These are phyloP conservation scores for Phytophthora parvispora DNA, from an alignment of 352 stramenopile genomes.

Conservation along the genomic window DNA sequence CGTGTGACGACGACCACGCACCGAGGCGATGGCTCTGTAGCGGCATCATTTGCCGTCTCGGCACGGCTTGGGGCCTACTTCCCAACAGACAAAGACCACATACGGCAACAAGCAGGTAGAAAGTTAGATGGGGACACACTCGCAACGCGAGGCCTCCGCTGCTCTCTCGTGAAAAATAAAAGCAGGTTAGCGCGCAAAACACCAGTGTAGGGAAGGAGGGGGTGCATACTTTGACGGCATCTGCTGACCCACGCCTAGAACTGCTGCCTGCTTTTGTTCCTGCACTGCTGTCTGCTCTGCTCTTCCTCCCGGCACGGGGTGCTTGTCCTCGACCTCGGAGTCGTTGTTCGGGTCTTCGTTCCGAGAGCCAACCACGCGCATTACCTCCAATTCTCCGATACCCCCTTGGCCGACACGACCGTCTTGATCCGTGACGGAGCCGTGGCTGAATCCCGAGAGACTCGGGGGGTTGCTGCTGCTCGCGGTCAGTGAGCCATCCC, in stretches of 20 bases:
- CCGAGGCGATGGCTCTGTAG: too few species aligned
- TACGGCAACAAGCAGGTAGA: too few species aligned
- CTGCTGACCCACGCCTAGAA: conserved; percentile 9
- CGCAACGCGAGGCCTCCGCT: too few species aligned
- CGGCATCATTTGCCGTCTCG: neutral
- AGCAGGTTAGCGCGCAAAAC: conserved; percentile 11
- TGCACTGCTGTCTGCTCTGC: neutral
- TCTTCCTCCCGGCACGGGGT: neutral
- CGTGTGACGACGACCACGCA: too few species aligned
- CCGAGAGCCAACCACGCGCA: neutral
- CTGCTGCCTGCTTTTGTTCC: conserved; percentile 9
- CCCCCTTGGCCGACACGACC: neutral
- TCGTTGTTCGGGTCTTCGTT: conserved; percentile 7
- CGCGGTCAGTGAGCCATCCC: conserved; percentile 1
- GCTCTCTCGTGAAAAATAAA: too few species aligned
- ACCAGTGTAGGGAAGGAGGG: conserved; percentile 4
- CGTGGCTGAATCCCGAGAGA: neutral
- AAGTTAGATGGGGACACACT: too few species aligned
- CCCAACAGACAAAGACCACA: too few species aligned
- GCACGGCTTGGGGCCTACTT: neutral
- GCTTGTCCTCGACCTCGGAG: conserved; percentile 2
- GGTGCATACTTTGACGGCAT: conserved; percentile 25
- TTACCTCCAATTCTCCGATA: neutral
- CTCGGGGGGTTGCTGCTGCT: neutral
- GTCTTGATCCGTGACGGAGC: neutral